Evolutionary conservation across 2,329 filamentous ascomycete species (phyloP), one percentile per base, ranked within the genome.

Genomic region (Talaromyces marneffei): DNA sequence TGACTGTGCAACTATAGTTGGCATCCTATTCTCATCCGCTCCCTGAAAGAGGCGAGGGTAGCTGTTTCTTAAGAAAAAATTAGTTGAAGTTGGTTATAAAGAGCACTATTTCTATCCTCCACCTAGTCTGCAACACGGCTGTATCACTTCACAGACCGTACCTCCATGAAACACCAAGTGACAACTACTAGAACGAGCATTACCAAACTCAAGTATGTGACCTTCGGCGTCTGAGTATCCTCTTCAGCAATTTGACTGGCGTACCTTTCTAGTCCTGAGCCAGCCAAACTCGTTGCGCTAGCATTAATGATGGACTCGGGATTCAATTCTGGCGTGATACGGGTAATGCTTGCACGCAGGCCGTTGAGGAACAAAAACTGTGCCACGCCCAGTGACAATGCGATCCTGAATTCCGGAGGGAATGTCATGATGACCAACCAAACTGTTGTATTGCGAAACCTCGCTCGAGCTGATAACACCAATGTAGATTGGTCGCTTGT

Each of bases 351-450:
- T 27, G 16, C 25, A 4, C 44, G 44, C 8, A 48, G 44, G 37
- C n/a, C 20, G 8, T 48, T 29, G 25, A 29, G 44, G 25, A 48
- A 29, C 14, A 48, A 12, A 18, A 23, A 48, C 25, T 40, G 44
- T 29, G 63, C 70, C 40, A 67, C 69, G 4, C 64, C 66, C 54
- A 73, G 67, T 50, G 68, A 69, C 29, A 72, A 60, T 5, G 70
- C 66, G 10, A 68, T 68, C n/a, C 71, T 69, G 3, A 70, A 59
- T 6, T 50, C 31, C 37, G 59, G 60, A 27, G 55, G 44, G 23
- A 59, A 72, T 35, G 69, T 53, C 25, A 69, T 63, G 46, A 67
- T 65, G 5, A 68, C 66, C 0, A 66, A 63, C 27, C 67, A 65
- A 4, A 66, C 66, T 18, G 66, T 65, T 23, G 73, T 62, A 57